A percentile compares a stretch with the other conserved stretches of the same genome.
These are phyloP conservation scores for Pichia manshurica DNA, from an alignment of 805 yeast species.

Conservation along the genomic window DNA sequence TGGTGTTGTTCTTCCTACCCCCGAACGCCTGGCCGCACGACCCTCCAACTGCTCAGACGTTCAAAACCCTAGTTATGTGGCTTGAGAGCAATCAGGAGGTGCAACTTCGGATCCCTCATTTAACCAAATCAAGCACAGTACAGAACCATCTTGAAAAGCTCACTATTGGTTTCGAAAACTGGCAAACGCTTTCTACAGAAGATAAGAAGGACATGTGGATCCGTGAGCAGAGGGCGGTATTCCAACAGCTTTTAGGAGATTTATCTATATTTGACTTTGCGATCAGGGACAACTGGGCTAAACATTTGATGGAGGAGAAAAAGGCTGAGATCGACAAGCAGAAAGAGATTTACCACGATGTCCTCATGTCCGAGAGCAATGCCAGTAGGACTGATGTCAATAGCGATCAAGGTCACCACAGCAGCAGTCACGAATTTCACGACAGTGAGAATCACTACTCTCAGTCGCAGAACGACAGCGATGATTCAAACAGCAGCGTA, in stretches of 20 bases:
- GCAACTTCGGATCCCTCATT: constrained; percentile 21
- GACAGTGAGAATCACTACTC: not conserved
- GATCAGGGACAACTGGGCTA: constrained; percentile 37
- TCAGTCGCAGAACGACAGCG: constrained; percentile 5
- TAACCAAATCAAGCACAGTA: constrained; percentile 9
- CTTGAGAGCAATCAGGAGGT: constrained; percentile 19
- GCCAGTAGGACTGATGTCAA: constrained; percentile 5
- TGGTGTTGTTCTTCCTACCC: constrained; percentile 42
- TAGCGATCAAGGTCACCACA: constrained; percentile 3
- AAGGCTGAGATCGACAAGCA: constrained; percentile 5
- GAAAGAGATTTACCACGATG: constrained; percentile 3
- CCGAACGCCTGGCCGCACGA: constrained; percentile 47
- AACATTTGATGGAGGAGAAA: constrained; percentile 20
- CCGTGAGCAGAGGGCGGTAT: constrained; percentile 38
- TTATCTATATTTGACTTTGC: constrained; percentile 40
- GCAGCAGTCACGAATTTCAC: not conserved
- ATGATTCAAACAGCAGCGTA: not conserved
- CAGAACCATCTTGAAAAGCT: constrained; percentile 27
- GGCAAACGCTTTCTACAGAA: constrained; percentile 34
- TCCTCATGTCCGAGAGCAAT: constrained; percentile 2
- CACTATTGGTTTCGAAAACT: constrained; percentile 41
- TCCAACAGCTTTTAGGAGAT: constrained; percentile 38
- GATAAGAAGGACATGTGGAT: constrained; percentile 39
- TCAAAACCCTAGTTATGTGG: constrained; percentile 26
- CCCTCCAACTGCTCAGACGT: constrained; percentile 45